Evolutionary conservation across 2,329 filamentous ascomycete genomes (phyloP), one percentile per base, ranked within the genome.

Genomic region (Biscogniauxia mediterranea): DNA sequence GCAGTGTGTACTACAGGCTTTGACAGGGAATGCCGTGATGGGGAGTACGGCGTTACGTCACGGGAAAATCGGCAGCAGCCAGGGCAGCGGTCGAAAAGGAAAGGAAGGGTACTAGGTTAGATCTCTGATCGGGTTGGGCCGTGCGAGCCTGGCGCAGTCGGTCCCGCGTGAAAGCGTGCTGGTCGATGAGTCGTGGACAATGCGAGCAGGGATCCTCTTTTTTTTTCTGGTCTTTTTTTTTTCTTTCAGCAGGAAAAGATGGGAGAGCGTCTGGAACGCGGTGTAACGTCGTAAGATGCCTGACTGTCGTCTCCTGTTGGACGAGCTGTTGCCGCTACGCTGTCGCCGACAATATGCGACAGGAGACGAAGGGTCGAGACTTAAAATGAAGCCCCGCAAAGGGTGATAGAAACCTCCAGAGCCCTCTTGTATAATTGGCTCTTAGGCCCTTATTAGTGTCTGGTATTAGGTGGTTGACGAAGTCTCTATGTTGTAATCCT

Each of bases 21-120:
- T 9, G 28, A 32, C 28, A 32, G 28, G 28, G 28, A 9, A 32
- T 32, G 28, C 28, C 28, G 28, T 28, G 32, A 19, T 58, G 64
- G 64, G 61, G 58, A 62, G 64, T 62, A 59, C 58, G 50, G 62
- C 61, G 55, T 64, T 66, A 69, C 63, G 64, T 68, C 64, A 61
- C 61, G 53, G 52, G 32, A 60, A 56, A 55, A 19, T 15, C 54
- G 17, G 17, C 53, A 50, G 46, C 46, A 50, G 46, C 46, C 28
- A 32, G 46, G 50, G 50, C 50, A 52, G 50, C n/a, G 50, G 50
- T 21, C 50, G 9, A 25, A 25, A 25, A 17, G 6, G 19, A 21
- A 50, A 8, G 46, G 46, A 2, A 8, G 52, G 8, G 17, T 6
- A 15, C 17, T 9, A 52, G 20, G 53, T 52, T 57, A 60, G 62